phyloP scores from a whole-genome alignment of 1,139 yeast genomes.

The Candida sp. region DNA sequence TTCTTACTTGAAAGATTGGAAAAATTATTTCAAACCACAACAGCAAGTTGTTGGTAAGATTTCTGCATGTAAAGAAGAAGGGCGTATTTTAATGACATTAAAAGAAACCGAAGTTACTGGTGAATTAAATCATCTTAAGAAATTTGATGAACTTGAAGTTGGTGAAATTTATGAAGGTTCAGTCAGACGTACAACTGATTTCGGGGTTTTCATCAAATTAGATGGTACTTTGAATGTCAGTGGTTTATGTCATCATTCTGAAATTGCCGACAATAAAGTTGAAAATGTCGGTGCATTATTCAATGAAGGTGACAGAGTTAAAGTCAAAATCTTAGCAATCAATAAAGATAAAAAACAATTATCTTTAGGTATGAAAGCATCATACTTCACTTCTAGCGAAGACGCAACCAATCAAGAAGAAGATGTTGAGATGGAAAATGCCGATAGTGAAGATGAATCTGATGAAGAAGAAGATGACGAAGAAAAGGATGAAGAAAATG shows the following conservation, averaged over 20 bases:
- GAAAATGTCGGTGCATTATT: slow-evolving; percentile 59
- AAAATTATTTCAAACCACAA: slow-evolving; percentile 63
- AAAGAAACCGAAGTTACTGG: slow-evolving; percentile 82
- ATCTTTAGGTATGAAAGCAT: slow-evolving; percentile 92
- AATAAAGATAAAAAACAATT: slow-evolving; percentile 68
- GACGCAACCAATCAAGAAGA: slow-evolving; percentile 31
- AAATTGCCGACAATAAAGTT: slow-evolving; percentile 68
- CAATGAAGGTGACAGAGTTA: slow-evolving; percentile 86
- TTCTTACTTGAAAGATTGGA: slow-evolving; percentile 83
- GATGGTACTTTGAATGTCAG: slow-evolving; percentile 72
- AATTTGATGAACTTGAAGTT: slow-evolving; percentile 60
- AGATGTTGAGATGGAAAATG: slow-evolving; percentile 24
- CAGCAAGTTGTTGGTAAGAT: slow-evolving; percentile 80
- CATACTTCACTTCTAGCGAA: slow-evolving; percentile 59
- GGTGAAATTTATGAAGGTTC: slow-evolving; percentile 79
- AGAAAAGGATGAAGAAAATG: slow-evolving; percentile 24
- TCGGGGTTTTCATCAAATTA: slow-evolving; percentile 85
- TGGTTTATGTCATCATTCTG: slow-evolving; percentile 86
- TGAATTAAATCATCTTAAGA: slow-evolving; percentile 51
- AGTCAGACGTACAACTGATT: slow-evolving; percentile 77
- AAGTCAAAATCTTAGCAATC: slow-evolving; percentile 69
- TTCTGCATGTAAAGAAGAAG: slow-evolving; percentile 57
- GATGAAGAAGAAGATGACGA: slow-evolving; percentile 22
- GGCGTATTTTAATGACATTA: slow-evolving; percentile 71
- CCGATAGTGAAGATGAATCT: slow-evolving; percentile 18